phyloP scores from a whole-genome alignment of 176 grass and related monocot species.

The Microstegium vimineum region DNA sequence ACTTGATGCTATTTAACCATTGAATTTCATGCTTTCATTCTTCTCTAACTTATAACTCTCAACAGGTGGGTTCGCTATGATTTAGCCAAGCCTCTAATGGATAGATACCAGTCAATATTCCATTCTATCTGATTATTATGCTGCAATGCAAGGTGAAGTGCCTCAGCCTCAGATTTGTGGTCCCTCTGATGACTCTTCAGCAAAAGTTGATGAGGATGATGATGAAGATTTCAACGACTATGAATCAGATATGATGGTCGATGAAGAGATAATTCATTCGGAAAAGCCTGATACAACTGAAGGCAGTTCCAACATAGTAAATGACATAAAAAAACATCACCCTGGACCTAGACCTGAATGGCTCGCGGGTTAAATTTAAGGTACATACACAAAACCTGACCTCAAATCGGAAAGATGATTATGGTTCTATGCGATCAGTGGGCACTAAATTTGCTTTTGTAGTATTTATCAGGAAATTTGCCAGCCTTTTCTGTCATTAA shows the following conservation, averaged over 20 bases:
- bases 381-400: conserved; percentile 38
- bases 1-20: background rate
- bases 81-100: conserved; percentile 60
- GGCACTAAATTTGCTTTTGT: background rate
- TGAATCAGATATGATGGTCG: conserved; percentile 53
- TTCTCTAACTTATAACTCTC: conserved; percentile 15
- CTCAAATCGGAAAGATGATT: background rate
- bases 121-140: conserved; percentile 70
- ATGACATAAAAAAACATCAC: conserved; percentile 62
- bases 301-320: conserved; percentile 20
- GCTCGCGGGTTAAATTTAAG: conserved; percentile 66
- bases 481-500: background rate
- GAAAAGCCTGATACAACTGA: conserved; percentile 34
- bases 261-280: conserved; percentile 32
- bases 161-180: conserved; percentile 8
- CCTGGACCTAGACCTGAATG: conserved; percentile 53
- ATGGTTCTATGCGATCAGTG: background rate
- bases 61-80: conserved; percentile 94
- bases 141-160: conserved; percentile 43
- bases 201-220: conserved; percentile 38
- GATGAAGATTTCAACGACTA: conserved; percentile 41
- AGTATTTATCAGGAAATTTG: background rate
- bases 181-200: conserved; percentile 19
- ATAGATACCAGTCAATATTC: conserved; percentile 71
- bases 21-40: background rate